These are phyloP conservation scores for Cutaneotrichosporon daszewskae DNA, from an alignment of 1,284 basidiomycete genomes.

Conservation along the genomic window DNA sequence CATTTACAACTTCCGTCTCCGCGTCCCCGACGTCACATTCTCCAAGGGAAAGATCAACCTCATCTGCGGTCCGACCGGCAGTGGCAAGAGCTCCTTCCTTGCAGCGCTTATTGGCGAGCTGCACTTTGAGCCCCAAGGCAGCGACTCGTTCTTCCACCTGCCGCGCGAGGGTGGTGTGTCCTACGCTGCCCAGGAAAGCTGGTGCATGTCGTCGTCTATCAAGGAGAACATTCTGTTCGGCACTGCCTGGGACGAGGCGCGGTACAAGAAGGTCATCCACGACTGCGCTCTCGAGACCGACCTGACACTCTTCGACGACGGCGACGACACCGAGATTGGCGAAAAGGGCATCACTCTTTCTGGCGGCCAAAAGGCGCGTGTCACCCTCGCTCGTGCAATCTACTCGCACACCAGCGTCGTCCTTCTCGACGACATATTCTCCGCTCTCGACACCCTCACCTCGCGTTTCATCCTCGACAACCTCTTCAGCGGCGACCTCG, in stretches of 20 bases:
- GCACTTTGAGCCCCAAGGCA: slow-evolving; percentile 49
- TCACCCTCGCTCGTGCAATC: slow-evolving; percentile 67
- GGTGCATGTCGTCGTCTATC: slow-evolving; percentile 54
- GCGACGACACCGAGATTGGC: slow-evolving; percentile 61
- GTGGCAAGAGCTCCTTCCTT: slow-evolving; percentile 45
- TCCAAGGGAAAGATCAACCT: slow-evolving; percentile 57
- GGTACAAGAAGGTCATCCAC: slow-evolving; percentile 56
- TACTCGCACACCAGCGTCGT: slow-evolving; percentile 61
- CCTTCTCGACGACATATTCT: slow-evolving; percentile 57
- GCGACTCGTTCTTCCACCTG: slow-evolving; percentile 60
- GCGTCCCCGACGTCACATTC: slow-evolving; percentile 56
- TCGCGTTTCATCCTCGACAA: slow-evolving; percentile 70
- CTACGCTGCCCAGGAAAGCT: slow-evolving; percentile 70
- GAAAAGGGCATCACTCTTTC: slow-evolving; percentile 51
- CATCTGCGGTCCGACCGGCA: slow-evolving; percentile 57
- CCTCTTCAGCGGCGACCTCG: slow-evolving; percentile 63
- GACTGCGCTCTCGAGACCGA: slow-evolving; percentile 63
- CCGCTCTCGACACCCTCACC: slow-evolving; percentile 56
- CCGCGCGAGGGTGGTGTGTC: slow-evolving; percentile 63
- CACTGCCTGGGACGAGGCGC: slow-evolving; percentile 51
- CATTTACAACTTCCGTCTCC: slow-evolving; percentile 50
- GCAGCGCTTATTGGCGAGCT: slow-evolving; percentile 54
- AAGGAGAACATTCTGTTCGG: slow-evolving; percentile 58
- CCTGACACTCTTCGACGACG: slow-evolving; percentile 62
- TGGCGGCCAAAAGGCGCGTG: slow-evolving; percentile 62